phyloP scores from a whole-genome alignment of 116 monocot genomes.

The Trichopus zeylanicus region DNA sequence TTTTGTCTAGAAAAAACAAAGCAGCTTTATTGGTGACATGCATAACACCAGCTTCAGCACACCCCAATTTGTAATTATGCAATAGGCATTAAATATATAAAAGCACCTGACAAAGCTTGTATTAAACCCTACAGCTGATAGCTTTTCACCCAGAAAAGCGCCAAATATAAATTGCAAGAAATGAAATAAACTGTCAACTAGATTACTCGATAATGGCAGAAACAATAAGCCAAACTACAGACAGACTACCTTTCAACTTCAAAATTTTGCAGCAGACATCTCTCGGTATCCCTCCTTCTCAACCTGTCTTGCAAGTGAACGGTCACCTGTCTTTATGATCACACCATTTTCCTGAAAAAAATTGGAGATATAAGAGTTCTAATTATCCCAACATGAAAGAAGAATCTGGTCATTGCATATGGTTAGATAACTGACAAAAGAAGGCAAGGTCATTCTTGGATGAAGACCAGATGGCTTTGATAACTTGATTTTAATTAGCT shows the following conservation, averaged over 20 bases:
- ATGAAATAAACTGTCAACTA: no score
- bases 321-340: conserved; percentile 81
- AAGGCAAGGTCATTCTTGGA: neutral
- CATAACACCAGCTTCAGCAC: no score
- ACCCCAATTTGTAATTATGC: no score
- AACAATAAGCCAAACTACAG: neutral
- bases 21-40: no score
- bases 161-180: no score
- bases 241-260: neutral
- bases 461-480: no score
- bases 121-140: no score
- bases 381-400: neutral
- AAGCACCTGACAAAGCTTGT: no score
- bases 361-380: conserved; percentile 2
- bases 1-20: no score
- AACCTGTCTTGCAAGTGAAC: conserved; percentile 61
- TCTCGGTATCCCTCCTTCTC: conserved; percentile 73
- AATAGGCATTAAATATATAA: no score
- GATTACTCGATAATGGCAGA: no score
- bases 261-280: conserved; percentile 24
- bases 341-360: conserved; percentile 61
- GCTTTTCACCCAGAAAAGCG: no score
- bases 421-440: neutral
- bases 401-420: neutral
- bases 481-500: neutral